Evolutionary conservation across 2,329 filamentous ascomycete genomes (phyloP).

Genomic region (Ophiostoma fasciatum): DNA sequence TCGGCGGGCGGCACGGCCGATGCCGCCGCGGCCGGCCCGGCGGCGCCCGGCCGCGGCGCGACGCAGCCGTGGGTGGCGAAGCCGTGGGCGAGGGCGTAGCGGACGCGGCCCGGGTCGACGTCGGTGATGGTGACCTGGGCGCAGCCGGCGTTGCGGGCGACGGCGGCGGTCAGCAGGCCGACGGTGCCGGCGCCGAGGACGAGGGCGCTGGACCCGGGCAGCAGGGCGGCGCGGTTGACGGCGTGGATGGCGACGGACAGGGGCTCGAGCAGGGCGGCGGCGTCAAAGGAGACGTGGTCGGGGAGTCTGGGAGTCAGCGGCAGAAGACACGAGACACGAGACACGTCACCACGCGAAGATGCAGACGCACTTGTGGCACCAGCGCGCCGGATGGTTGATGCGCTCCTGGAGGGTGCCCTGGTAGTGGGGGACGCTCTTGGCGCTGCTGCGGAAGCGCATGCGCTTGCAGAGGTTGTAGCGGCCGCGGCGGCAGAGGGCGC

Average conservation of each 20-base stretch:
- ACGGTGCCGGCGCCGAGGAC: constrained; percentile 52
- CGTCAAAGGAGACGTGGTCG: constrained; percentile 41
- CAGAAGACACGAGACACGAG: too few relatives aligned
- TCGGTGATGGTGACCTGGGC: constrained; percentile 45
- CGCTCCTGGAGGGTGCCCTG: constrained; percentile 47
- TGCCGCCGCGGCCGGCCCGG: too few relatives aligned
- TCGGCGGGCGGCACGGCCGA: too few relatives aligned
- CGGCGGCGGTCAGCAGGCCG: constrained; percentile 46
- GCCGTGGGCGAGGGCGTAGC: constrained; percentile 41
- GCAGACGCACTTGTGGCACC: constrained; percentile 43
- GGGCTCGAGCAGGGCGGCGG: constrained; percentile 45
- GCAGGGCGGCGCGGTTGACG: constrained; percentile 37
- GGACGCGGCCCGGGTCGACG: constrained; percentile 42
- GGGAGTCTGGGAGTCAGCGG: constrained; percentile 43
- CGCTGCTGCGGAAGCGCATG: constrained; percentile 47
- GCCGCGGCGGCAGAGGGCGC: constrained; percentile 35
- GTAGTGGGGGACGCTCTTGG: constrained; percentile 47
- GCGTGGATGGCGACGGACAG: constrained; percentile 48
- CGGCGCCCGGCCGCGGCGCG: constrained; percentile 30
- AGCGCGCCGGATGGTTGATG: constrained; percentile 46
- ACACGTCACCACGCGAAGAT: too few relatives aligned
- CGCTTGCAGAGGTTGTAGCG: constrained; percentile 48
- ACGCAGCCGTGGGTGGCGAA: constrained; percentile 47
- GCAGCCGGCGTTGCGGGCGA: constrained; percentile 46
- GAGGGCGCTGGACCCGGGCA: constrained; percentile 40